Evolutionary conservation across 2,329 filamentous ascomycete species (phyloP).

Genomic region (Sclerotinia nivalis): DNA sequence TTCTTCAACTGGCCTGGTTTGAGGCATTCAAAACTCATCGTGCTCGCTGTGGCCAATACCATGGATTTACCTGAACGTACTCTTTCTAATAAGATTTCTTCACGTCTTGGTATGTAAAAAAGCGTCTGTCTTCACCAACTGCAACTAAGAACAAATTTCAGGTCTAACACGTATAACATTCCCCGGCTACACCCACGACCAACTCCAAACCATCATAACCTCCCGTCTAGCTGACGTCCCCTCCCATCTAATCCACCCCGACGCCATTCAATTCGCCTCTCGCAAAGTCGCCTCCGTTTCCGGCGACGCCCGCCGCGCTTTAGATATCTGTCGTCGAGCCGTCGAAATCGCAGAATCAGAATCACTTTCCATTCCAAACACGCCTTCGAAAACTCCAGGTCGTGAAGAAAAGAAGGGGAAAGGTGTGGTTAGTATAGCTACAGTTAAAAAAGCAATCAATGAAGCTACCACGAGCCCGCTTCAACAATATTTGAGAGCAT

Average conservation of each 20-base stretch:
- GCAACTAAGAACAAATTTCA: conserved; percentile 34
- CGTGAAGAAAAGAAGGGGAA: conserved; percentile 37
- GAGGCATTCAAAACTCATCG: conserved; percentile 87
- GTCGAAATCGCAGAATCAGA: conserved; percentile 92
- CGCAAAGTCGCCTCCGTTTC: conserved; percentile 96
- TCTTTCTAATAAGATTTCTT: conserved; percentile 97
- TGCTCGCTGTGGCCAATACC: conserved; percentile 95
- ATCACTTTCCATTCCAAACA: conserved; percentile 49
- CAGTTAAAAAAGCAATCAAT: conserved; percentile 89
- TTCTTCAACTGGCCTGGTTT: conserved; percentile 99
- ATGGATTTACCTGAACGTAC: conserved; percentile 98
- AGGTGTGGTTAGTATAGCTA: conserved; percentile 81
- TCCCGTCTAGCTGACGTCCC: conserved; percentile 88
- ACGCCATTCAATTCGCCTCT: conserved; percentile 94
- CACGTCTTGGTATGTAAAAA: conserved; percentile 60
- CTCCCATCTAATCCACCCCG: conserved; percentile 84
- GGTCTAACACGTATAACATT: conserved; percentile 94
- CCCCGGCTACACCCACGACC: conserved; percentile 93
- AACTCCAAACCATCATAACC: conserved; percentile 95
- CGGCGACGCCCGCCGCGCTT: conserved; percentile 85
- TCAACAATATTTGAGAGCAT: conserved; percentile 80
- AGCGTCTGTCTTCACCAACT: background rate
- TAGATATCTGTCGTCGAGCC: conserved; percentile 93
- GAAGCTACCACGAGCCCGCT: conserved; percentile 92
- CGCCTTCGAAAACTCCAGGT: conserved; percentile 60